phyloP scores from a whole-genome alignment of 192 early-diverging fungal genomes.

The Kappamyces sp. region DNA sequence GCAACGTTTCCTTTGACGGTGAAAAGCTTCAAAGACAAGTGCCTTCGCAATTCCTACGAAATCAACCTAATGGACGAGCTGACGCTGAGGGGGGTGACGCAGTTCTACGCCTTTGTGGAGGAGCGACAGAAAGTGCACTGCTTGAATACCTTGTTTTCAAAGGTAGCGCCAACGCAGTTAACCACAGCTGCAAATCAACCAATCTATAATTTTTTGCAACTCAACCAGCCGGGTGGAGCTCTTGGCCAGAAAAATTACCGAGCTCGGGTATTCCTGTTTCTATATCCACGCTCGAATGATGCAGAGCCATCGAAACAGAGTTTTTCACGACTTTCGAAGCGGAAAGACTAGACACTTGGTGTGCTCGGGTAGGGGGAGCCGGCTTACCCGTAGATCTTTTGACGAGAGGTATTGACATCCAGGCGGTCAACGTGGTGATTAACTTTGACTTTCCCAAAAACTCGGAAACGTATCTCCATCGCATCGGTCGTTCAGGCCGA shows the following conservation, averaged over 20 bases:
- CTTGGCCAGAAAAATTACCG: conserved; percentile 98
- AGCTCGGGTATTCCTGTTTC: conserved; percentile 98
- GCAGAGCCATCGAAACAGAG: conserved; percentile 95
- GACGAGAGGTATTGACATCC: conserved; percentile 98
- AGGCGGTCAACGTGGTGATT: conserved; percentile 99
- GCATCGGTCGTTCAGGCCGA: conserved; percentile 95
- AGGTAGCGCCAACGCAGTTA: conserved; percentile 44
- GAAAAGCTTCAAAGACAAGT: conserved; percentile 97
- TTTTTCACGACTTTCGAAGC: conserved; percentile 98
- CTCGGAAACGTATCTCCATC: conserved; percentile 97
- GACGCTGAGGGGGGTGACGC: conserved; percentile 94
- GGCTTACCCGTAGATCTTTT: conserved; percentile 63
- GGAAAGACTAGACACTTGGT: conserved; percentile 97
- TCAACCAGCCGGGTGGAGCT: conserved; percentile 98
- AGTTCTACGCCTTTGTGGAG: conserved; percentile 99
- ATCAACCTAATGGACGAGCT: conserved; percentile 99
- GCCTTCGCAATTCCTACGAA: conserved; percentile 91
- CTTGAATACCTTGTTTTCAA: conserved; percentile 82
- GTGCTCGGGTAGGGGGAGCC: conserved; percentile 66
- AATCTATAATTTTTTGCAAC: conserved; percentile 99
- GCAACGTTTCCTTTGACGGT: conserved; percentile 98
- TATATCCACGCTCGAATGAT: conserved; percentile 99
- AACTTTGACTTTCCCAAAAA: conserved; percentile 99
- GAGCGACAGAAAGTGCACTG: conserved; percentile 98
- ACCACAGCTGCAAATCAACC: conserved; percentile 93